Base-by-base conservation (phyloP, 2,329 filamentous ascomycete species). In the Aspergillus ibericus region DNA sequence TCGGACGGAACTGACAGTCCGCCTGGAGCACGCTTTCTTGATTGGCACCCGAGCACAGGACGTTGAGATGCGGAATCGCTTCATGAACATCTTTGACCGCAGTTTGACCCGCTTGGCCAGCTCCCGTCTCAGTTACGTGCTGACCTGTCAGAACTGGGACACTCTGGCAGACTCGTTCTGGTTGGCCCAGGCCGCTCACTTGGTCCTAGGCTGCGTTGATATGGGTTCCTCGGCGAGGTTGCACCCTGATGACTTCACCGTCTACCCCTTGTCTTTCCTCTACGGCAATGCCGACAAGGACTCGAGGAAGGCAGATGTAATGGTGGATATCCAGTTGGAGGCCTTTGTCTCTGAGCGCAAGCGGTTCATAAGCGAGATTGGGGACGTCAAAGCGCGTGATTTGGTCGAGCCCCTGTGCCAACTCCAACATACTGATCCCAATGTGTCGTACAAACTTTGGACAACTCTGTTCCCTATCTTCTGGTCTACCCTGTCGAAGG, bases 11-110 rank as follows among this genome's bases (percentile, higher is more conserved):
- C 83, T 99, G 54, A 98, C 95, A 0, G 96, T 99, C 9, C 87
- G 96, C 4, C 90, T 99, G 84, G 95, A 99, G 78, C 93, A 98
- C 75, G 95, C 95, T 5, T 99, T 99, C 82, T 83, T 99, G 63
- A 95, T 99, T 51, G 95, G 96, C 27, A 96, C 93, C 0, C 82
- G 96, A 67, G 93, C 93, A 2, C 88, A 93, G 66, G 93, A 99
- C 72, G 91, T 98, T 12, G 90, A 96, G 58, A 97, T 98, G 92
- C 90, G 95, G 46, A 96, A 96, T 69, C 88, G 93, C 13, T 99
- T 99, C 79, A 92, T 99, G 87, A 85, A 85, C 18, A 97, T 99
- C 63, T 97, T 99, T 66, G 93, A 98, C 76, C 91, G 90, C 76
- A 96, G 92, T 71, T 81, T 99, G 64, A 96, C 92, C n/a, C 91